A percentile compares a stretch with the other conserved stretches of the same genome.
phyloP scores from a whole-genome alignment of 2,329 filamentous ascomycete species.

The Coniochaeta sp. region DNA sequence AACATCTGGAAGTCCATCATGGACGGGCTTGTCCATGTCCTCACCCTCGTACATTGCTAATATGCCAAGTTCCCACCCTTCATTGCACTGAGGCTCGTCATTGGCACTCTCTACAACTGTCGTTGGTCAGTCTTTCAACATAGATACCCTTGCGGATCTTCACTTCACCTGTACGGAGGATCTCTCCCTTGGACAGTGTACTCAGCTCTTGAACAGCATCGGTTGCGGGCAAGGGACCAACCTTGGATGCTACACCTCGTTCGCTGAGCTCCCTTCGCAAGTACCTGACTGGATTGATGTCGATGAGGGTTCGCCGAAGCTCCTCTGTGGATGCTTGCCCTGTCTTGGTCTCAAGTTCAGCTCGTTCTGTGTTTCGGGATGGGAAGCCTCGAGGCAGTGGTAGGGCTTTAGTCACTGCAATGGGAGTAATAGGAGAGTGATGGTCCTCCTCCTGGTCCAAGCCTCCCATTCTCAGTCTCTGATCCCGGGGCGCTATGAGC shows the following conservation, averaged over 20 bases:
- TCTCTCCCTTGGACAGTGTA: neutral
- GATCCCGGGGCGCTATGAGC: neutral
- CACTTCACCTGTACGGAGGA: neutral
- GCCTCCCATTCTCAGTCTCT: neutral
- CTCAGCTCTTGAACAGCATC: neutral
- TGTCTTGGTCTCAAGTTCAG: neutral
- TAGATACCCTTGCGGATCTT: neutral
- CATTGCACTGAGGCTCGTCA: neutral
- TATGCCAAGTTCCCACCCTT: neutral
- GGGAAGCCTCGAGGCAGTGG: neutral
- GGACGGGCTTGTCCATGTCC: neutral
- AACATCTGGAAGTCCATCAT: neutral
- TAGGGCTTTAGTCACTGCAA: neutral
- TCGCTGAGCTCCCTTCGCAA: neutral
- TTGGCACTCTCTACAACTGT: neutral
- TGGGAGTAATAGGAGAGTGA: neutral
- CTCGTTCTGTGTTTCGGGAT: neutral
- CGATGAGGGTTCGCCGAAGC: neutral
- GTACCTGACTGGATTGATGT: neutral
- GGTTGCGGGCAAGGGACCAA: neutral
- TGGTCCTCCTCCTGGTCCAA: neutral
- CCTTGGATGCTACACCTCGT: neutral
- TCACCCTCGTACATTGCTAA: neutral
- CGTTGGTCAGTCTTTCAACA: neutral
- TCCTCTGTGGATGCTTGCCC: neutral